These are phyloP conservation scores for Magnusiomyces suaveolens DNA, from an alignment of 1,139 yeast species.

Conservation along the genomic window DNA sequence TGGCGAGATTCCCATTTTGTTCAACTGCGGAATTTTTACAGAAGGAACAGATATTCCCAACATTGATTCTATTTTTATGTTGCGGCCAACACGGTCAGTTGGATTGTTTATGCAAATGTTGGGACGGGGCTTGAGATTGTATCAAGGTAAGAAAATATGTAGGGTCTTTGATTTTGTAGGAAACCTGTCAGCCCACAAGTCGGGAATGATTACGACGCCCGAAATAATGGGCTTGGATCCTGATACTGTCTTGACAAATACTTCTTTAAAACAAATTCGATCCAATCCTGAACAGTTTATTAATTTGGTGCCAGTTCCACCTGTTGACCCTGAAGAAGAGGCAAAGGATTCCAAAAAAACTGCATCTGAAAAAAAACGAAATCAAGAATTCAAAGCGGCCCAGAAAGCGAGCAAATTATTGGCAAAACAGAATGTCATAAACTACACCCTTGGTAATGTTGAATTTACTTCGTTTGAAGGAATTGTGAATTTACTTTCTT, in stretches of 20 bases:
- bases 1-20: slow-evolving; percentile 59
- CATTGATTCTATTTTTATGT: slow-evolving; percentile 69
- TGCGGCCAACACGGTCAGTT: slow-evolving; percentile 72
- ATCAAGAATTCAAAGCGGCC: not conserved
- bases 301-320: not conserved
- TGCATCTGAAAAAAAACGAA: not conserved
- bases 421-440: not conserved
- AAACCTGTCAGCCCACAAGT: slow-evolving; percentile 34
- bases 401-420: not conserved
- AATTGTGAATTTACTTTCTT: not conserved
- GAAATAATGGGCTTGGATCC: slow-evolving; percentile 45
- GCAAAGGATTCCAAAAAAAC: not conserved
- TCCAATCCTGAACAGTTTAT: not conserved
- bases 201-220: slow-evolving; percentile 56
- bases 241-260: slow-evolving; percentile 18
- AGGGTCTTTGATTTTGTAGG: slow-evolving; percentile 73
- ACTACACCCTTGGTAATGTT: not conserved
- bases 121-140: slow-evolving; percentile 74
- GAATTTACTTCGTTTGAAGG: not conserved
- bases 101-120: slow-evolving; percentile 76
- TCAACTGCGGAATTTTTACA: slow-evolving; percentile 85
- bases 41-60: slow-evolving; percentile 95
- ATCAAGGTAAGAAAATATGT: slow-evolving; percentile 53
- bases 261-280: not conserved
- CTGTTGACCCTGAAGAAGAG: not conserved